These are phyloP conservation scores for Termitomyces sp. DNA, from an alignment of 768 basidiomycete species.

Conservation along the genomic window DNA sequence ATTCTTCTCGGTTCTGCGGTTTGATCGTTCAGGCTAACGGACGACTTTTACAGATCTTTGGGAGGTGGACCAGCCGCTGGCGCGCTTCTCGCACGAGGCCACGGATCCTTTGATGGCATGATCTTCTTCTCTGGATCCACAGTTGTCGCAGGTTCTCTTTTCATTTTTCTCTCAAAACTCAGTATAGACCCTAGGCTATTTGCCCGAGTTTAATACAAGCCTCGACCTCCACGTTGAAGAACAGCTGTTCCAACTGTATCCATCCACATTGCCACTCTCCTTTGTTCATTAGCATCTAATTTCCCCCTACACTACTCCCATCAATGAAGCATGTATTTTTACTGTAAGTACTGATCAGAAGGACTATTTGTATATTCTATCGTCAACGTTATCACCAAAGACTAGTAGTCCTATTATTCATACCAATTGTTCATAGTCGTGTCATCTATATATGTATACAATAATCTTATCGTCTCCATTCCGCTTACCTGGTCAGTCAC, in stretches of 20 bases:
- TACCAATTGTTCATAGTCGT: not conserved
- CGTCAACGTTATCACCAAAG: not conserved
- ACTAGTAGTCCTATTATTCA: not conserved
- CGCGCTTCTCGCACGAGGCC: conserved; percentile 41
- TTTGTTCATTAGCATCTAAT: not conserved
- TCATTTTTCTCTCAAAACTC: conserved; percentile 50
- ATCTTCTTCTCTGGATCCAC: conserved; percentile 60
- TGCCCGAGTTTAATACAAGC: conserved; percentile 31
- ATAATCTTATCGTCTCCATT: too few species aligned
- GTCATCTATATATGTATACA: not conserved
- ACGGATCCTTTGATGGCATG: conserved; percentile 47
- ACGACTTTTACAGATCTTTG: conserved; percentile 48
- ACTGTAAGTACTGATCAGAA: not conserved
- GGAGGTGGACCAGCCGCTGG: conserved; percentile 66
- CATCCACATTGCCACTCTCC: not conserved
- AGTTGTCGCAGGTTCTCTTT: conserved; percentile 54
- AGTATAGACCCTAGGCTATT: conserved; percentile 40
- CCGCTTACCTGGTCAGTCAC: not conserved
- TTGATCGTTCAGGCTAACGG: conserved; percentile 1
- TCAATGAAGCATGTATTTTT: conserved; percentile 4
- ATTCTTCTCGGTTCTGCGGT: not conserved
- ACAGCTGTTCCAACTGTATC: not conserved
- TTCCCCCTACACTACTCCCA: not conserved
- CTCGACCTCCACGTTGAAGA: not conserved
- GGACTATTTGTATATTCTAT: not conserved